Percentiles rank a stretch among this genome's conserved stretches.
Evolutionary conservation across 2,329 filamentous ascomycete genomes (phyloP).

Genomic region (Ascocoryne sarcoides): DNA sequence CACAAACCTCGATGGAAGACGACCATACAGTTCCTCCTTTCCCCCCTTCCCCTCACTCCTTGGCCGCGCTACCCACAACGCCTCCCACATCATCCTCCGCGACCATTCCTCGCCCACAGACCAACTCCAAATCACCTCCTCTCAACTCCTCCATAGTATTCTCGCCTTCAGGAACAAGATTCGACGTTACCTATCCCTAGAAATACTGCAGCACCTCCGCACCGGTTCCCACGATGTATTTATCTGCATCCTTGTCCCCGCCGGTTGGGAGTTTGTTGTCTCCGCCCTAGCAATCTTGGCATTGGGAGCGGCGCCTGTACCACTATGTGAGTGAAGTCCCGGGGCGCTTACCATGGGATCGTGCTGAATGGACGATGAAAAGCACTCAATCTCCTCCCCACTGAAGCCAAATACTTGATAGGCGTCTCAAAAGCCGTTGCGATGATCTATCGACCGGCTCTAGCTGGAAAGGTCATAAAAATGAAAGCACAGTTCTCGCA

Average conservation of each 20-base stretch:
- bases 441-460: not conserved
- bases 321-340: not conserved
- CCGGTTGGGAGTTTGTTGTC: conserved; percentile 1
- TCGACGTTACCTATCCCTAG: not conserved
- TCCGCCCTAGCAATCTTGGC: conserved; percentile 1
- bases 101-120: too few species aligned
- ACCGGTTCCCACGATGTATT: not conserved
- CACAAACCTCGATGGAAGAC: not conserved
- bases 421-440: not conserved
- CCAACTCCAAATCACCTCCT: not conserved
- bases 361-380: not conserved
- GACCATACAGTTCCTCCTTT: not conserved
- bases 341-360: not conserved
- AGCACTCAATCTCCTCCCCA: not conserved
- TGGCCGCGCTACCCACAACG: not conserved
- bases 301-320: not conserved
- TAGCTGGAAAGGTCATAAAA: not conserved
- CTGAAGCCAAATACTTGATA: not conserved
- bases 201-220: not conserved
- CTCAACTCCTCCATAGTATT: conserved; percentile 1
- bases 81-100: not conserved
- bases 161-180: not conserved
- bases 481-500: not conserved
- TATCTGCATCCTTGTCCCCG: not conserved
- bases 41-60: not conserved